These are phyloP conservation scores for Umbelopsis ramanniana DNA, from an alignment of 192 early-diverging fungal species.

Conservation along the genomic window DNA sequence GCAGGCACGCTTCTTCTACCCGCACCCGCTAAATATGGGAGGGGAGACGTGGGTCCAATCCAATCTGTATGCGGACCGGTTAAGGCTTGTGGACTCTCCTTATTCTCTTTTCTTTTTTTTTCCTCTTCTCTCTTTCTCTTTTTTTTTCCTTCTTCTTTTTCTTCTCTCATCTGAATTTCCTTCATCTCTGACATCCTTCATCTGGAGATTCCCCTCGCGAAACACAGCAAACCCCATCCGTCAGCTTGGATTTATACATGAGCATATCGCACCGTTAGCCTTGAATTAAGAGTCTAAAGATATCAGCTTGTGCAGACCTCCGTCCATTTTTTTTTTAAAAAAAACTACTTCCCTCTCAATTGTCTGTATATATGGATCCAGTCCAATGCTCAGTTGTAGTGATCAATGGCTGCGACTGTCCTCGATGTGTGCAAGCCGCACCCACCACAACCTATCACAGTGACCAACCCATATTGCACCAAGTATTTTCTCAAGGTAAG, in stretches of 20 bases:
- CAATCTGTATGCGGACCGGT: neutral
- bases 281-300: neutral
- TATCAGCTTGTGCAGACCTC: neutral
- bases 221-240: neutral
- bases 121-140: neutral
- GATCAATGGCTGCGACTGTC: constrained; percentile 19
- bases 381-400: constrained; percentile 24
- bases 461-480: constrained; percentile 3
- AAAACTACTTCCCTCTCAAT: neutral
- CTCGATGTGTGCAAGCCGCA: constrained; percentile 7
- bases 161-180: neutral
- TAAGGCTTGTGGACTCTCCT: neutral
- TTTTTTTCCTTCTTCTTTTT: neutral
- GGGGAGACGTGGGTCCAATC: too few relatives aligned
- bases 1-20: too few relatives aligned
- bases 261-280: neutral
- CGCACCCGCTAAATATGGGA: too few relatives aligned
- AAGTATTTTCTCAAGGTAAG: constrained; percentile 22
- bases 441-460: neutral
- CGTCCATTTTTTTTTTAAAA: neutral
- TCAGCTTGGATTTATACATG: neutral
- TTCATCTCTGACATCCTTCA: too few relatives aligned
- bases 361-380: constrained; percentile 15
- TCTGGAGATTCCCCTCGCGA: neutral
- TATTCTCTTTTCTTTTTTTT: neutral